Evolutionary conservation across 805 yeast genomes (phyloP), one percentile per base, ranked within the genome.

Genomic region (Soucietia sequanensis): DNA sequence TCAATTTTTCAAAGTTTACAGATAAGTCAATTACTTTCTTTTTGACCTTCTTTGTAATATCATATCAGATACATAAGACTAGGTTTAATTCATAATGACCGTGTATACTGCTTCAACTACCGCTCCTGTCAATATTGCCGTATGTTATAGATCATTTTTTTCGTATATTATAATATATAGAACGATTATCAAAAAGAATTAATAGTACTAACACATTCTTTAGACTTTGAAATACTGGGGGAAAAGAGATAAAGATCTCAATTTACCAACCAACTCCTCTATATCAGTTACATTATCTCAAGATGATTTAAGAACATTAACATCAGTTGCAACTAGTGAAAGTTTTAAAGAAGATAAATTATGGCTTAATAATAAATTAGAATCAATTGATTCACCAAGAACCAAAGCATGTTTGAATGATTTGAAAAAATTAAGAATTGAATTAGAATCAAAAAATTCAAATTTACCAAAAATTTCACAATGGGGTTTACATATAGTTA

Each of bases 201-300:
- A 21, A 11, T n/a, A 12, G 16, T 42, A 42, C 50, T 41, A 40
- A 43, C 44, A 21, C 7, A 11, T 9, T 12, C 13, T 23, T 23
- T 43, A 81, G 80, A 93, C 98, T 25, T 74, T 93, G 46, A 93
- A 93, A 66, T 93, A 93, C 70, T 93, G 99, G 99, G 99, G 99
- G 31, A 93, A 93, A 65, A 78, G 99, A 56, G 98, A 93, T 63
- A 81, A 80, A 43, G 69, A 72, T 31, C 76, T 93, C 53, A 93
- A 93, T 56, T 70, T 93, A 34, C 99, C 99, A 31, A 93, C 99
- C 35, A 93, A 93, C 68, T 85, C 95, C 9, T 89, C 97, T 19
- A 89, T 93, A 47, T 87, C 96, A 15, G 96, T 93, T 31, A 93
- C 99, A 7, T 72, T 93, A 43, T 78, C 95, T 4, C 98, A 91